Evolutionary conservation across 2,329 filamentous ascomycete genomes (phyloP).

Genomic region (Sclerotinia trifoliorum): DNA sequence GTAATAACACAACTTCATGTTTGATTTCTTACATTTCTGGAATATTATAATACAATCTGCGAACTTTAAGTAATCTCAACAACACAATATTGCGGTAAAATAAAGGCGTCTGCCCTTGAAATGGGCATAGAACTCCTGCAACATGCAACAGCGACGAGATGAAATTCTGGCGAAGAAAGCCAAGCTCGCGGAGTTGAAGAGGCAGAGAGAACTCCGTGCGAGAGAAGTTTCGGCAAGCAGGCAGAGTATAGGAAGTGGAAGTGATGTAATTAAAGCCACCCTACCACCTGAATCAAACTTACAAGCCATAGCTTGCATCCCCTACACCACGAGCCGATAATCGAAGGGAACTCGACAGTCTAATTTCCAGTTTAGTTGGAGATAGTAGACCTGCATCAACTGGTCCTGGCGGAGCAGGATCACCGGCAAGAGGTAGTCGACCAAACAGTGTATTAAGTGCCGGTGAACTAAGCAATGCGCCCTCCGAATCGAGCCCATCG

Average conservation of each 20-base stretch:
- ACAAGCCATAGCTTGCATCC: constrained; percentile 57
- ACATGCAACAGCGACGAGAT: constrained; percentile 73
- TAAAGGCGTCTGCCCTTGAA: constrained; percentile 25
- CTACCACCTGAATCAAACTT: constrained; percentile 34
- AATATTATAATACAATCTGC: background rate
- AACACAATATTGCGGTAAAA: constrained; percentile 13
- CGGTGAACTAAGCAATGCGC: constrained; percentile 75
- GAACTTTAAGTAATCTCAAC: background rate
- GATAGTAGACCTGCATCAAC: constrained; percentile 68
- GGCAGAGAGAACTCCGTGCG: constrained; percentile 80
- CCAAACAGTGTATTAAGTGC: constrained; percentile 85
- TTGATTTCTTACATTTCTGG: background rate
- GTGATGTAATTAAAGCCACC: constrained; percentile 60
- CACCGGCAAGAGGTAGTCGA: constrained; percentile 71
- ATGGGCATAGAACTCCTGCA: constrained; percentile 34
- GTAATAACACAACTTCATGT: constrained; percentile 6
- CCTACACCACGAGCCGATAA: constrained; percentile 69
- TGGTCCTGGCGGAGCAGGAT: constrained; percentile 60
- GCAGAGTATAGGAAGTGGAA: constrained; percentile 64
- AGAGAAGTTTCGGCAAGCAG: constrained; percentile 71
- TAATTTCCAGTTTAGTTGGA: constrained; percentile 75
- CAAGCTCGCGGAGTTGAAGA: constrained; percentile 93
- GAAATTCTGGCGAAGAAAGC: constrained; percentile 97
- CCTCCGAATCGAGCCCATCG: constrained; percentile 56
- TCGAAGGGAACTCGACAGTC: constrained; percentile 75